Percentiles rank a stretch among this genome's conserved stretches.
These are phyloP conservation scores for Pleurotus tuber-regium DNA, from an alignment of 768 basidiomycete species.

Conservation along the genomic window DNA sequence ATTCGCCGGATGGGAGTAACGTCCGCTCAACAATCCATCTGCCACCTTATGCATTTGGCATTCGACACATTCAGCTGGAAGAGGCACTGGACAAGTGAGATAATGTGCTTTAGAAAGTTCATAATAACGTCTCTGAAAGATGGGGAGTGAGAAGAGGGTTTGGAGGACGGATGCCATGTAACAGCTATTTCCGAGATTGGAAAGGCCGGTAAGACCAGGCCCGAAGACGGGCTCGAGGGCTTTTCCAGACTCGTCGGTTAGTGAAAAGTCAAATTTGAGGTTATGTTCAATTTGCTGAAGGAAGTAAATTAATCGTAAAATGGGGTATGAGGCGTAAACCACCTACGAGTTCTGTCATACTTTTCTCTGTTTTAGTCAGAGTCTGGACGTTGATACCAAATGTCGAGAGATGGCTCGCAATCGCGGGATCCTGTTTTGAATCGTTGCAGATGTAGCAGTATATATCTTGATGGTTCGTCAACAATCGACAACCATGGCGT, in stretches of 20 bases:
- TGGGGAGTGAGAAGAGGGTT: slow-evolving; percentile 74
- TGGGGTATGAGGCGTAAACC: background rate
- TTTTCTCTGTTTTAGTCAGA: slow-evolving; percentile 92
- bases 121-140: slow-evolving; percentile 75
- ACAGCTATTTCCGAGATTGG: slow-evolving; percentile 96
- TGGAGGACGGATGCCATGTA: slow-evolving; percentile 97
- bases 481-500: background rate
- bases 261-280: slow-evolving; percentile 88
- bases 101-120: slow-evolving; percentile 50
- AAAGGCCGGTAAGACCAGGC: slow-evolving; percentile 81
- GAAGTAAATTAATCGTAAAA: slow-evolving; percentile 19
- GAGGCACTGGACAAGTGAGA: slow-evolving; percentile 70
- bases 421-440: slow-evolving; percentile 70
- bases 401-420: slow-evolving; percentile 67
- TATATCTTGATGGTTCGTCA: slow-evolving; percentile 54
- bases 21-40: slow-evolving; percentile 89
- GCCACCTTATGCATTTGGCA: slow-evolving; percentile 90
- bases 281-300: slow-evolving; percentile 95
- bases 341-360: slow-evolving; percentile 89
- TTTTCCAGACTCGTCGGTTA: slow-evolving; percentile 83
- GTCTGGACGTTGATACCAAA: slow-evolving; percentile 87
- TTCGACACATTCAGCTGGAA: slow-evolving; percentile 93
- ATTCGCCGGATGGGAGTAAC: slow-evolving; percentile 62
- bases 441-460: slow-evolving; percentile 95
- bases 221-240: slow-evolving; percentile 89